These are phyloP conservation scores for Amanita muscaria DNA, from an alignment of 768 basidiomycete genomes.

Conservation along the genomic window DNA sequence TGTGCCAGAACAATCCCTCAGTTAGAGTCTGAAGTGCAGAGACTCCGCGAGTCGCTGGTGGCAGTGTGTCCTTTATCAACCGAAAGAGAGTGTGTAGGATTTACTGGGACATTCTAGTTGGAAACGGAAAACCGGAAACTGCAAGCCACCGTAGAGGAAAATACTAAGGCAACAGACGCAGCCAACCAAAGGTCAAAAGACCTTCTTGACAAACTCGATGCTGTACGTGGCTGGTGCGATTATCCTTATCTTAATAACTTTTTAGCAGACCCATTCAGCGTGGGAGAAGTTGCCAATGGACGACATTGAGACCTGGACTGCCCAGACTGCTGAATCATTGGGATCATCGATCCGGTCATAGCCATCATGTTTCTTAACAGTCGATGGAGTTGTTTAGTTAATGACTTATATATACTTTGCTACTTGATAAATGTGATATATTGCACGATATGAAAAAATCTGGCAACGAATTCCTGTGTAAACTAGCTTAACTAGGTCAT, in stretches of 20 bases:
- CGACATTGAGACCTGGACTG: conserved; percentile 51
- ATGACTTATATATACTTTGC: no score
- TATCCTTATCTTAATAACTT: neutral
- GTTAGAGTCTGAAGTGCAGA: conserved; percentile 34
- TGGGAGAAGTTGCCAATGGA: conserved; percentile 54
- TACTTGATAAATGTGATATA: no score
- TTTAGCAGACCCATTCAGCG: conserved; percentile 32
- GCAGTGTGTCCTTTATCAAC: conserved; percentile 24
- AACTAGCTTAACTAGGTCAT: neutral
- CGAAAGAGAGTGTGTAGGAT: neutral
- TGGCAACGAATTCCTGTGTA: no score
- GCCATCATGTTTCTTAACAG: conserved; percentile 4
- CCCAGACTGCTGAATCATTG: conserved; percentile 36
- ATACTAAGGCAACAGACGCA: conserved; percentile 34
- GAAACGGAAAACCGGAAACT: conserved; percentile 46
- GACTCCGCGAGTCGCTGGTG: conserved; percentile 29
- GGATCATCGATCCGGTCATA: conserved; percentile 24
- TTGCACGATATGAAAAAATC: no score
- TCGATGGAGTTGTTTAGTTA: no score
- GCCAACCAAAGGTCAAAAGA: conserved; percentile 37
- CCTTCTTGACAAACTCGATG: conserved; percentile 45
- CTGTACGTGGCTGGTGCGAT: conserved; percentile 27
- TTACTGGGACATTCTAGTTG: conserved; percentile 31
- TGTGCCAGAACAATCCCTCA: conserved; percentile 57
- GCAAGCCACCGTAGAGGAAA: conserved; percentile 40